Evolutionary conservation across 345 rosid genomes (phyloP).

Genomic region (Angophora floribunda): DNA sequence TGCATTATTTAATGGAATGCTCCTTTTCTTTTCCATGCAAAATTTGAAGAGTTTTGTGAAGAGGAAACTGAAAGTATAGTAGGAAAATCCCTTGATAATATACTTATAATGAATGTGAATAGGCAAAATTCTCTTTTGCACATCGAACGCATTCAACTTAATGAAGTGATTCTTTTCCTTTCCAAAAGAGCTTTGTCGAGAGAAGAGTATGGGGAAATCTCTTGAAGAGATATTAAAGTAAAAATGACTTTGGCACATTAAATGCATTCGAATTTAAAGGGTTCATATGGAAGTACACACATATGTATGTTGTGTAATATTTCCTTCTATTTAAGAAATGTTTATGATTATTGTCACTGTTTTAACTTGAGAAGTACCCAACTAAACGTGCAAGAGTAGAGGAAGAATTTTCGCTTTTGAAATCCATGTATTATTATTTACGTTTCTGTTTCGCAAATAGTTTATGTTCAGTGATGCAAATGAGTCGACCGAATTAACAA

Average conservation of each 20-base stretch:
- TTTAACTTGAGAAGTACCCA: fast-evolving
- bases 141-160: neutral
- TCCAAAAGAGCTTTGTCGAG: neutral
- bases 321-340: fast-evolving
- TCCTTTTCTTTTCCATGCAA: neutral
- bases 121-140: neutral
- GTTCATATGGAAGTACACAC: neutral
- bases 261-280: neutral
- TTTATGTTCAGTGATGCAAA: too few relatives aligned
- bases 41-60: neutral
- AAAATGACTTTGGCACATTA: too few relatives aligned
- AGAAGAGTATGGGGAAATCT: neutral
- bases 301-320: too few relatives aligned
- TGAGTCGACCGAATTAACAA: too few relatives aligned
- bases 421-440: too few relatives aligned
- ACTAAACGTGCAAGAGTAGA: too few relatives aligned
- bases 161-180: neutral
- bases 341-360: neutral
- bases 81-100: neutral
- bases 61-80: neutral
- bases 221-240: fast-evolving
- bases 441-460: too few relatives aligned
- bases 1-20: neutral
- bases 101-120: neutral
- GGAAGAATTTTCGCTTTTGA: too few relatives aligned